Base-by-base conservation (phyloP, 2,329 filamentous ascomycete species). In the Fusarium sterilihyphosum region DNA sequence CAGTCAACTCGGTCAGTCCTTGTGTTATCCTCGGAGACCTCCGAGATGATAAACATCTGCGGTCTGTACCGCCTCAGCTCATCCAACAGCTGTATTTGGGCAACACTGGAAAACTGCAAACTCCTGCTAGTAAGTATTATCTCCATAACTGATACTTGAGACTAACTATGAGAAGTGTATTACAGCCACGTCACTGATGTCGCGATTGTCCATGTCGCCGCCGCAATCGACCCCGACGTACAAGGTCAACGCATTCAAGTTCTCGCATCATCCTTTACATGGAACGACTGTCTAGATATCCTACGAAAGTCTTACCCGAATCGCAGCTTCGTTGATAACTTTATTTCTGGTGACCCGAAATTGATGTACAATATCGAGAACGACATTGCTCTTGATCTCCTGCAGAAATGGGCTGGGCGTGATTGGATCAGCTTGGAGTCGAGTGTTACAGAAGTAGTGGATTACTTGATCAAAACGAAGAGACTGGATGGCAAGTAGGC, bases 1-100 rank as follows among this genome's bases (percentile, higher is more conserved):
- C 47, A 37, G 62, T 73, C n/a, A 76, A 75, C 43, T 73, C 70
- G 5, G 70, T 76, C 14, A 75, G 73, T 16, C 73, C 73, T n/a
- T 75, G 70, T 49, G 31, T 56, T 17, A 71, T 76, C 2, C 24
- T 76, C 4, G 73, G 73, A 14, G 73, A 70, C 6, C 53, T 53
- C 9, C 43, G 43, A 9, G 35, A 60, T n/a, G 70, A 71, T 2
- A 71, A 73, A 11, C 73, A 76, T 46, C 69, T 74, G 18, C 72
- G 73, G 9, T 73, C 73, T 13, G 49, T 75, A 11, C 72, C 72
- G 8, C 73, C 72, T 1, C 73, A 73, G 44, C 52, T 75, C 4
- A 37, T 75, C 5, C 46, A 73, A 40, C 70, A 75, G 18, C 49
- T 75, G 5, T 75, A 75, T 24, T 4, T 73, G 50, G 70, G 72